These are phyloP conservation scores for Trametes villosa DNA, from an alignment of 768 basidiomycete species.

Conservation along the genomic window DNA sequence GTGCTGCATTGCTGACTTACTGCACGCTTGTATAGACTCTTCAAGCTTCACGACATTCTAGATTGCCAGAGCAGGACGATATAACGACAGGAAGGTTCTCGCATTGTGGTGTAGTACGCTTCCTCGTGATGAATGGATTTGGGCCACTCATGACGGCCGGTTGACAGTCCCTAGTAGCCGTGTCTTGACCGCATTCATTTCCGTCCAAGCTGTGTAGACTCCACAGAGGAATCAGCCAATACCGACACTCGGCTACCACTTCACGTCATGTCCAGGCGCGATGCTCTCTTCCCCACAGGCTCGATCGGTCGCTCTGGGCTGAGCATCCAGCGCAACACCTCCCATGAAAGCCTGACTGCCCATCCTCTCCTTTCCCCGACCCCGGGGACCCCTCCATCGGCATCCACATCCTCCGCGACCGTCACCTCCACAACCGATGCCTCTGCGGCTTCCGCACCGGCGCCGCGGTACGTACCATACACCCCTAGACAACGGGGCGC, in stretches of 20 bases:
- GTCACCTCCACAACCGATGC: background rate
- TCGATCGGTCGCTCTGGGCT: slow-evolving; percentile 31
- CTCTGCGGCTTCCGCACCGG: slow-evolving; percentile 11
- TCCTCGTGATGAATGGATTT: no score
- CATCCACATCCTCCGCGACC: slow-evolving; percentile 31
- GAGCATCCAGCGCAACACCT: slow-evolving; percentile 24
- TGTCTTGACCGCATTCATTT: background rate
- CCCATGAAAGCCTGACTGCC: slow-evolving; percentile 57
- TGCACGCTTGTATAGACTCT: background rate
- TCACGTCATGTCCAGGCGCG: slow-evolving; percentile 30
- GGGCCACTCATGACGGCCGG: no score
- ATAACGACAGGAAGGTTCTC: no score
- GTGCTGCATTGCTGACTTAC: slow-evolving; percentile 1
- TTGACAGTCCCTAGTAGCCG: background rate
- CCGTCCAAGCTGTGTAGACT: background rate
- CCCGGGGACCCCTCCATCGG: slow-evolving; percentile 27
- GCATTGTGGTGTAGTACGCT: no score
- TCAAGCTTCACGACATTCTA: background rate
- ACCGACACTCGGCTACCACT: background rate
- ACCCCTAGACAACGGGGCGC: slow-evolving; percentile 71
- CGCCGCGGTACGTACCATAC: slow-evolving; percentile 71
- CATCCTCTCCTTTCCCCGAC: slow-evolving; percentile 68
- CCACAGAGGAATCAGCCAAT: background rate
- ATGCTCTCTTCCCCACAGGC: slow-evolving; percentile 31
- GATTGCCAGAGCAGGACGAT: background rate